Evolutionary conservation across 202 grass and related monocot genomes (phyloP).

Genomic region (Panicum virgatum): DNA sequence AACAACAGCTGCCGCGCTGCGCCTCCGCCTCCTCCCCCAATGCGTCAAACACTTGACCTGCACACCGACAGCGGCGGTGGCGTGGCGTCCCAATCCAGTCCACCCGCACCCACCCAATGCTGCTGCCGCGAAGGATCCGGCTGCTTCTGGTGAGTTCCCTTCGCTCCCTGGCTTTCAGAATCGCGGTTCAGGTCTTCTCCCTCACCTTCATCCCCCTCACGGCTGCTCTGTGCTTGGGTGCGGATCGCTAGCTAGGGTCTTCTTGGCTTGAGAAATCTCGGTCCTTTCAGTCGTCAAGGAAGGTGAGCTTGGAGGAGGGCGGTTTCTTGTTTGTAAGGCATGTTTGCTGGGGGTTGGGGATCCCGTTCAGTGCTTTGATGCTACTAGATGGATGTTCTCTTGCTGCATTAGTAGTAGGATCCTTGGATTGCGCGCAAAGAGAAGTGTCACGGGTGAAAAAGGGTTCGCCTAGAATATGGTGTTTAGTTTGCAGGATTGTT

Average conservation of each 20-base stretch:
- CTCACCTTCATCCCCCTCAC: background rate
- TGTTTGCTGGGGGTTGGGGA: background rate
- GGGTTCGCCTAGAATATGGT: background rate
- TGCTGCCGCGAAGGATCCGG: background rate
- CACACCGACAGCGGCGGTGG: slow-evolving; percentile 8
- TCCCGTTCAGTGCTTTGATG: background rate
- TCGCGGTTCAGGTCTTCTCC: background rate
- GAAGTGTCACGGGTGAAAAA: background rate
- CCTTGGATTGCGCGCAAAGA: background rate
- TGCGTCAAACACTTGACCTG: slow-evolving; percentile 20
- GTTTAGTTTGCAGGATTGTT: background rate
- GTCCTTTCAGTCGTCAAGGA: background rate
- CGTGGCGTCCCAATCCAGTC: slow-evolving; percentile 28
- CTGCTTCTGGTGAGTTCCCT: slow-evolving; percentile 6
- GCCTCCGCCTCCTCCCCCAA: background rate
- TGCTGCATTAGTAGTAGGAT: background rate
- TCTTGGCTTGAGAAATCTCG: background rate
- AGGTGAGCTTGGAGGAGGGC: background rate
- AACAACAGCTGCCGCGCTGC: background rate
- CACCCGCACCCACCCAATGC: background rate
- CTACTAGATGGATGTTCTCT: background rate
- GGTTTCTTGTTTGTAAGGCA: background rate
- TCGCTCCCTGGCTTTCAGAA: background rate
- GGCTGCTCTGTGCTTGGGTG: background rate
- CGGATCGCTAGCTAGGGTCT: background rate